Evolutionary conservation across 352 stramenopile genomes (phyloP).

Genomic region (Phytophthora vignae): DNA sequence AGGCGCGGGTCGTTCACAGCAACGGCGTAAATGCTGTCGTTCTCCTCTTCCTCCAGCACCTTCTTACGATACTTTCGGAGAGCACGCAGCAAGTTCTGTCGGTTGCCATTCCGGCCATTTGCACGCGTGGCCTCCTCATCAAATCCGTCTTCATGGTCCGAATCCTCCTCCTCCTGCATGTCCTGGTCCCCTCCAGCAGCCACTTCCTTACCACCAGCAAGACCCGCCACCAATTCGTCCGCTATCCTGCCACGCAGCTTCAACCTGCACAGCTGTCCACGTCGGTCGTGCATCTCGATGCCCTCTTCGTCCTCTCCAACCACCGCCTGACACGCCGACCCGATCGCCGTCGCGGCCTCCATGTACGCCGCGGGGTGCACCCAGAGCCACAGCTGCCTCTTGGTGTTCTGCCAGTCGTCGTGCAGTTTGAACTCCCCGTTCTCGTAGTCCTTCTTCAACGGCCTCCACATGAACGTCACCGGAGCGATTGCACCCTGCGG

Average conservation of each 20-base stretch:
- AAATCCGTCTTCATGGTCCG: conserved; percentile 70
- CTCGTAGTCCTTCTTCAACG: conserved; percentile 44
- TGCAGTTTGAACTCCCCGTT: conserved; percentile 42
- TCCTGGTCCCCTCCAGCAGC: conserved; percentile 1
- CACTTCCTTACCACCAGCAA: conserved; percentile 19
- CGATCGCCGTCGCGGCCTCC: conserved; percentile 71
- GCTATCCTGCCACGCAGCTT: conserved; percentile 68
- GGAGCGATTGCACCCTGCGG: conserved; percentile 70
- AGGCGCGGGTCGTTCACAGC: conserved; percentile 56
- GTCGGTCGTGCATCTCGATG: conserved; percentile 74
- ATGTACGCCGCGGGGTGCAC: conserved; percentile 81
- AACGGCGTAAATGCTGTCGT: conserved; percentile 44
- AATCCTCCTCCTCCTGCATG: conserved; percentile 30
- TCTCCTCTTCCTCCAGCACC: not conserved
- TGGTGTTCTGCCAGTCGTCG: conserved; percentile 50
- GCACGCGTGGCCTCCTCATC: conserved; percentile 12
- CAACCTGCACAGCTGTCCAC: conserved; percentile 69
- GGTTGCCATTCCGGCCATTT: conserved; percentile 23
- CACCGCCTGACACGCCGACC: conserved; percentile 56
- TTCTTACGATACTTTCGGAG: conserved; percentile 15
- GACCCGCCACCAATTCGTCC: conserved; percentile 41
- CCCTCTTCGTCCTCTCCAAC: conserved; percentile 48
- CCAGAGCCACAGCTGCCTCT: conserved; percentile 83
- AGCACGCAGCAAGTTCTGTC: conserved; percentile 23
- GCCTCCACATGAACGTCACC: conserved; percentile 82